Conservation (phyloP, 116 monocot genomes). For the Dioscorea cayenensis region DNA sequence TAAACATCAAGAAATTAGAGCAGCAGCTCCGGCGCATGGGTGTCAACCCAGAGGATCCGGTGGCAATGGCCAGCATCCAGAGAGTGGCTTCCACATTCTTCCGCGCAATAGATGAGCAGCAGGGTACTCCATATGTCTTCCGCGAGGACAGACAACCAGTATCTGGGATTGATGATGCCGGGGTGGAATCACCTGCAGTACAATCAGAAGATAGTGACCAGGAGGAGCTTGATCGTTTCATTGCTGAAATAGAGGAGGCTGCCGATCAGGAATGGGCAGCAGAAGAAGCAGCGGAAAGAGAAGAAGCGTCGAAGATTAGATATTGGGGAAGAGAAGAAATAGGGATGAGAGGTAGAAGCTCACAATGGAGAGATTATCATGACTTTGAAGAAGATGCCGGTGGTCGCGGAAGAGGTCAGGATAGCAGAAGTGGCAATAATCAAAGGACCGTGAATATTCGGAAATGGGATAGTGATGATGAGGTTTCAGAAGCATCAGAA, state of each 20-base stretch:
- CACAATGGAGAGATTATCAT: constrained; percentile 21
- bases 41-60: constrained; percentile 91
- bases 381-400: constrained; percentile 26
- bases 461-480: constrained; percentile 44
- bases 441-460: constrained; percentile 29
- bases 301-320: constrained; percentile 60
- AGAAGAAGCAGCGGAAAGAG: constrained; percentile 91
- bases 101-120: constrained; percentile 94
- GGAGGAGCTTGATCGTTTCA: constrained; percentile 95
- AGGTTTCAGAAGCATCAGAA: constrained; percentile 29
- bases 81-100: constrained; percentile 96
- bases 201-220: constrained; percentile 74
- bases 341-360: constrained; percentile 26
- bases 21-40: constrained; percentile 83
- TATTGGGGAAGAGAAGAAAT: constrained; percentile 69
- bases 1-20: constrained; percentile 96
- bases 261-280: constrained; percentile 84
- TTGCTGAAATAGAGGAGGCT: constrained; percentile 88
- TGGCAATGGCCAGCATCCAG: constrained; percentile 97
- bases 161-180: constrained; percentile 6
- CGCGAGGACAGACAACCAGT: constrained; percentile 27
- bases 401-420: constrained; percentile 12
- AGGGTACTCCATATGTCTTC: constrained; percentile 94
- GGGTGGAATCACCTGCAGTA: constrained; percentile 13
- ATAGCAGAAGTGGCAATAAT: constrained; percentile 3